Base-by-base conservation (phyloP, 1,284 basidiomycete genomes). In the Pyrrhoderma noxium region DNA sequence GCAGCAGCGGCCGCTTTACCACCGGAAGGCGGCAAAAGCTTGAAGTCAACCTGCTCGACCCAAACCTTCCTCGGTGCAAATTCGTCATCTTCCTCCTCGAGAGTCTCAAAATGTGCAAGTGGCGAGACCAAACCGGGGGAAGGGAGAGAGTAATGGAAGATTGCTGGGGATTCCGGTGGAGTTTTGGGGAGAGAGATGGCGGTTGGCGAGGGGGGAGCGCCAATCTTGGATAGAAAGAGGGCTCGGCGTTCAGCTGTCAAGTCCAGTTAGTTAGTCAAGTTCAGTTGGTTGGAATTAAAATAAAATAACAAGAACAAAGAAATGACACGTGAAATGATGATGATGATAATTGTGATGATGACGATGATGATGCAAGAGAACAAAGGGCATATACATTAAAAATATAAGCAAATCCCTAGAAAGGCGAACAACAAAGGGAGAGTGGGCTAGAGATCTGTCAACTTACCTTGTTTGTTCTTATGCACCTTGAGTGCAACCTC, bases 401-500 rank as follows among this genome's bases (percentile, higher is more conserved):
- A n/a, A n/a, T n/a, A n/a, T n/a, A n/a, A n/a, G n/a, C n/a, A n/a
- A n/a, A n/a, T n/a, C n/a, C n/a, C n/a, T 2, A 18, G 18, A 13
- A 21, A 38, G 18, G 19, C 11, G 13, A 3, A 22, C 8, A 13
- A 14, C n/a, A 16, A 35, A 38, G 41, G 11, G 49, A 36, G 39
- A n/a, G n/a, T n/a, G n/a, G n/a, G n/a, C n/a, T n/a, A n/a, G n/a
- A n/a, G n/a, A n/a, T n/a, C n/a, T 41, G 37, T 22, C 23, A 21
- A 70, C 79, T 55, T 64, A 89, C 86, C 67, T 65, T 88, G 83
- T 70, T 84, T 88, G 63, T 72, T 79, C 69, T 75, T 79, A 67
- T 88, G 85, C 45, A 73, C 75, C 65, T 82, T 85, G 55, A 85
- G 65, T 14, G 82, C 81, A 47, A 86, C 77, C 65, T 88, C 82